Percentiles rank a stretch among this genome's conserved stretches.
phyloP scores from a whole-genome alignment of 352 stramenopile species.

The Phytophthora uliginosa region DNA sequence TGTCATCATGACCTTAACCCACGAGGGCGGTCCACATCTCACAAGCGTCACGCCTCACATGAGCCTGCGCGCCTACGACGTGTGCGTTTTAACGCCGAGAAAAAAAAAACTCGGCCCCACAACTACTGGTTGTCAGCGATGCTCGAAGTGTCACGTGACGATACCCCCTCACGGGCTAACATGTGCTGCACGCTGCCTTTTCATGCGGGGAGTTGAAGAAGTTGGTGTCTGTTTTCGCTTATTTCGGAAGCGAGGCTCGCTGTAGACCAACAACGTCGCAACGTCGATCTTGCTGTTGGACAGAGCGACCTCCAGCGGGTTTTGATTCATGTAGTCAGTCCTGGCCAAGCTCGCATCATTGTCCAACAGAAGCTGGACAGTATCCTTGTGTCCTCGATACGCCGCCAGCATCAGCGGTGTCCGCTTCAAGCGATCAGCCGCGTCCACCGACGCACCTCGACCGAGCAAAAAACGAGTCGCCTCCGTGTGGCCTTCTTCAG shows the following conservation, averaged over 20 bases:
- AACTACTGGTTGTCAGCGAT: no score
- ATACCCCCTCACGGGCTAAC: not conserved
- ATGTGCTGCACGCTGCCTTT: not conserved
- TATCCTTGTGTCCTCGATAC: not conserved
- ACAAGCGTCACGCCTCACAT: no score
- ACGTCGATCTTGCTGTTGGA: not conserved
- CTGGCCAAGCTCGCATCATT: not conserved
- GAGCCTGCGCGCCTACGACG: no score
- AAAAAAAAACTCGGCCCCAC: no score
- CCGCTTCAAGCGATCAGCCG: not conserved
- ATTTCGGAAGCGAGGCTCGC: not conserved
- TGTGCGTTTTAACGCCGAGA: no score
- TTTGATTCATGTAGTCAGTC: not conserved
- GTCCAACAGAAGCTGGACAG: not conserved
- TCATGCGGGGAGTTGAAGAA: not conserved
- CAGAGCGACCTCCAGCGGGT: not conserved
- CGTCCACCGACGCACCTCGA: not conserved
- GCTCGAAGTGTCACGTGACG: no score
- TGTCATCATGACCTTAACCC: no score
- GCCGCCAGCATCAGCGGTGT: not conserved
- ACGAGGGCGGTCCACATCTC: no score
- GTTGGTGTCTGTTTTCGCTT: no score
- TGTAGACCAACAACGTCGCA: not conserved
- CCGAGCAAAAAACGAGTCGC: not conserved
- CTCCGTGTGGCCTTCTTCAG: not conserved